These are phyloP conservation scores for Aspergillus carlsbadensis DNA, from an alignment of 495 filamentous ascomycete species.

Conservation along the genomic window DNA sequence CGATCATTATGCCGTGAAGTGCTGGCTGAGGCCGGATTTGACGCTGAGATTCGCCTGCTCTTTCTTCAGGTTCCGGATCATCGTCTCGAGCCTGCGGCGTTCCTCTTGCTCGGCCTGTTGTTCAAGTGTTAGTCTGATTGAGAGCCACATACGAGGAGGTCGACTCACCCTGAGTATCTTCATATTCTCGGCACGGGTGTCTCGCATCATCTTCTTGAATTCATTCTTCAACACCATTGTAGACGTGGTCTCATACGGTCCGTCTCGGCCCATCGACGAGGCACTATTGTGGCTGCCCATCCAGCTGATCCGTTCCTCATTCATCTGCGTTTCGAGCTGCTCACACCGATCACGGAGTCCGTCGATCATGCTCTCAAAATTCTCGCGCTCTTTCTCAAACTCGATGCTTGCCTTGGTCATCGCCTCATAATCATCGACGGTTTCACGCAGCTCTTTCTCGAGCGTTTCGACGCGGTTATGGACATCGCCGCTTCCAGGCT, in stretches of 20 bases:
- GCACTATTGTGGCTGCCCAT: conserved; percentile 58
- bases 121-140: conserved; percentile 15
- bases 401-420: conserved; percentile 84
- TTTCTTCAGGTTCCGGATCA: conserved; percentile 55
- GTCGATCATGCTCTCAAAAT: conserved; percentile 73
- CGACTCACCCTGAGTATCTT: conserved; percentile 63
- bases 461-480: conserved; percentile 60
- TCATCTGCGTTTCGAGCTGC: conserved; percentile 62
- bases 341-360: conserved; percentile 68
- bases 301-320: conserved; percentile 70
- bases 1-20: conserved; percentile 45
- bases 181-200: conserved; percentile 69
- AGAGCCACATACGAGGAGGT: not conserved
- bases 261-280: conserved; percentile 46
- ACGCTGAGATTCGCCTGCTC: conserved; percentile 49
- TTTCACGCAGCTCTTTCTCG: conserved; percentile 77
- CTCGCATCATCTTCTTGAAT: conserved; percentile 90
- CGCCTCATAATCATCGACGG: conserved; percentile 79
- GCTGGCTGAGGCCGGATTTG: conserved; percentile 52
- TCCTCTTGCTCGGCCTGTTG: conserved; percentile 70
- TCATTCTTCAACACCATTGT: conserved; percentile 75
- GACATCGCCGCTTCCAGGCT: conserved; percentile 45
- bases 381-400: conserved; percentile 80
- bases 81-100: conserved; percentile 60
- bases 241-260: conserved; percentile 58